These are phyloP conservation scores for Epichloe gansuensis DNA, from an alignment of 2,329 filamentous ascomycete genomes.

Conservation along the genomic window DNA sequence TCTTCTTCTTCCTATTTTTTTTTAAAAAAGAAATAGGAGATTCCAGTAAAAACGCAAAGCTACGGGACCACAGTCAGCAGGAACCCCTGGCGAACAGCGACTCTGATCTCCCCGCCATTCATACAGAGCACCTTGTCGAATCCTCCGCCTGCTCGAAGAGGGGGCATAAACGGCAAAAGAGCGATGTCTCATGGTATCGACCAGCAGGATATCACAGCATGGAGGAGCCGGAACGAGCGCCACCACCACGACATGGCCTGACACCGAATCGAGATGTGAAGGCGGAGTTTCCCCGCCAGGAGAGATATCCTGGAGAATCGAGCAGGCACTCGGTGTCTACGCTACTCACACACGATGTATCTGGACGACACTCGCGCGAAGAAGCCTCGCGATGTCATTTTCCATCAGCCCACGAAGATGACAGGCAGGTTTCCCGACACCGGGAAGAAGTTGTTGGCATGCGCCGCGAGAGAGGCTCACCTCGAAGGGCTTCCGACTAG, in stretches of 20 bases:
- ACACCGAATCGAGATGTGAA: conserved; percentile 10
- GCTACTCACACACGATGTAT: conserved; percentile 15
- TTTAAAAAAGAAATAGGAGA: conserved; percentile 38
- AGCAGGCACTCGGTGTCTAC: conserved; percentile 24
- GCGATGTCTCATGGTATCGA: conserved; percentile 25
- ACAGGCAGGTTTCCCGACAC: conserved; percentile 1
- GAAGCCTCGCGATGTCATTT: conserved; percentile 7
- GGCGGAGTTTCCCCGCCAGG: conserved; percentile 10
- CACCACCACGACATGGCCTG: neutral
- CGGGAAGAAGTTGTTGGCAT: conserved; percentile 5
- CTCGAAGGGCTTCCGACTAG: conserved; percentile 3
- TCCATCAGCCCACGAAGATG: neutral
- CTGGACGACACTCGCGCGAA: conserved; percentile 10
- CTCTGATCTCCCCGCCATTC: conserved; percentile 23
- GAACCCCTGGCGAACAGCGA: conserved; percentile 18
- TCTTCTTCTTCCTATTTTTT: no score
- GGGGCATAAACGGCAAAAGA: conserved; percentile 24
- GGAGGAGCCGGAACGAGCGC: conserved; percentile 12
- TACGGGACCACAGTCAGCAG: conserved; percentile 27
- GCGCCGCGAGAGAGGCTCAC: conserved; percentile 7
- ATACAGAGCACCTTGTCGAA: conserved; percentile 17
- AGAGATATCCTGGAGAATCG: conserved; percentile 17
- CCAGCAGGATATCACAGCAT: conserved; percentile 11
- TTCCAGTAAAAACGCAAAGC: conserved; percentile 82
- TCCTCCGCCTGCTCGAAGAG: conserved; percentile 15